Evolutionary conservation across 352 stramenopile species (phyloP), one percentile per base, ranked within the genome.

Genomic region (Pythium monospermum): DNA sequence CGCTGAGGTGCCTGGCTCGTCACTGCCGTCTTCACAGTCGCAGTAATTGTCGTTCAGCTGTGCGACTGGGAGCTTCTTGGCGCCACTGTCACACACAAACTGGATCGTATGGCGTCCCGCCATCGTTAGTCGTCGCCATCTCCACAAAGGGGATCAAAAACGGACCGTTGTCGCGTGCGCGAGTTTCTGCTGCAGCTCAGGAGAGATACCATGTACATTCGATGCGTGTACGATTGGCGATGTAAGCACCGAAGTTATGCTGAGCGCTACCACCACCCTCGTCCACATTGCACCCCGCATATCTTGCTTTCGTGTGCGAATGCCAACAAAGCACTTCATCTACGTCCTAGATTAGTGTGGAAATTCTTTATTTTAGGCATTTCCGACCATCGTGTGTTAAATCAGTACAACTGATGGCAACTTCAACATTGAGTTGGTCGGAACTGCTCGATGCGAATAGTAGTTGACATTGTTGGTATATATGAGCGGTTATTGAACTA

Each of bases 1-100:
- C 8, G 89, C 89, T 16, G 86, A 72, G 19, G 88, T 97, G 27
- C 78, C 73, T 6, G 86, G 80, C 63, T 97, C 90, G 68, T 97
- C 90, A 19, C 59, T 86, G 21, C 87, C 87, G 70, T 98, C 88
- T 1, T 44, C 56, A 65, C 91, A 98, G 73, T 98, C 93, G 66
- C 93, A 98, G 62, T 96, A 98, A 67, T 97, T 87, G 72, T 98
- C 93, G 67, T 98, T 97, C 11, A 96, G 61, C 21, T 59, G 57
- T 19, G 54, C 53, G 16, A 88, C 25, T 7, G 71, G 64, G 18
- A 97, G 60, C 4, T 49, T 66, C 45, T 80, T 73, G 10, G 48
- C 41, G n/a, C 75, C 69, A 13, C 69, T 58, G 50, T 93, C 80
- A 36, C 86, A 96, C 11, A 68, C 60, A 57, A 96, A 90, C 73